A percentile compares a stretch with the other conserved stretches of the same genome.
These are phyloP conservation scores for Epichloe glyceriae DNA, from an alignment of 2,329 filamentous ascomycete species.

Conservation along the genomic window DNA sequence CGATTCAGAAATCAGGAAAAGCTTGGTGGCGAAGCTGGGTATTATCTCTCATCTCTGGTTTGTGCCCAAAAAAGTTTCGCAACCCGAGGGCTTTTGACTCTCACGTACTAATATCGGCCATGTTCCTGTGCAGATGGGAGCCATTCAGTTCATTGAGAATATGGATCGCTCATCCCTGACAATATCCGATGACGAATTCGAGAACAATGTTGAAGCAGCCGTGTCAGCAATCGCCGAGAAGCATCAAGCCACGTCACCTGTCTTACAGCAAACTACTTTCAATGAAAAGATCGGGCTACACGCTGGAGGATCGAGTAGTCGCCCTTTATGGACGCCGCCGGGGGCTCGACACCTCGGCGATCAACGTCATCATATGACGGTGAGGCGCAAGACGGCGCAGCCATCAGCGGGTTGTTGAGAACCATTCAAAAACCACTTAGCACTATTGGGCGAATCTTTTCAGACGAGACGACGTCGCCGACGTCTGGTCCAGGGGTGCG, in stretches of 20 bases:
- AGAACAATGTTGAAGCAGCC: constrained; percentile 88
- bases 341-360: constrained; percentile 29
- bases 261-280: constrained; percentile 24
- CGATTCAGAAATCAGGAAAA: constrained; percentile 97
- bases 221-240: constrained; percentile 93
- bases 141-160: constrained; percentile 92
- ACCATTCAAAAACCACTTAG: constrained; percentile 85
- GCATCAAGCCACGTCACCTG: constrained; percentile 47
- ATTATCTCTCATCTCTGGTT: constrained; percentile 89
- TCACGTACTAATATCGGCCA: neutral
- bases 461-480: constrained; percentile 43
- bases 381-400: constrained; percentile 55
- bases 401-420: constrained; percentile 72
- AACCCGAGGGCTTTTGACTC: no score
- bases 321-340: constrained; percentile 29
- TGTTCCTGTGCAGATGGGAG: constrained; percentile 53
- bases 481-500: constrained; percentile 18
- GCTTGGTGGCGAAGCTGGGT: constrained; percentile 90
- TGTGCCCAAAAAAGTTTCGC: no score
- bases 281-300: constrained; percentile 30
- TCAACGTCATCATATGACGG: constrained; percentile 44
- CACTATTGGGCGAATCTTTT: constrained; percentile 90
- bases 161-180: constrained; percentile 89
- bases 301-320: constrained; percentile 19
- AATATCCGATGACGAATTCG: constrained; percentile 89